Percentiles rank a stretch among this genome's conserved stretches.
Conservation (phyloP, 768 basidiomycete genomes). For the Panaeolus cyanescens region DNA sequence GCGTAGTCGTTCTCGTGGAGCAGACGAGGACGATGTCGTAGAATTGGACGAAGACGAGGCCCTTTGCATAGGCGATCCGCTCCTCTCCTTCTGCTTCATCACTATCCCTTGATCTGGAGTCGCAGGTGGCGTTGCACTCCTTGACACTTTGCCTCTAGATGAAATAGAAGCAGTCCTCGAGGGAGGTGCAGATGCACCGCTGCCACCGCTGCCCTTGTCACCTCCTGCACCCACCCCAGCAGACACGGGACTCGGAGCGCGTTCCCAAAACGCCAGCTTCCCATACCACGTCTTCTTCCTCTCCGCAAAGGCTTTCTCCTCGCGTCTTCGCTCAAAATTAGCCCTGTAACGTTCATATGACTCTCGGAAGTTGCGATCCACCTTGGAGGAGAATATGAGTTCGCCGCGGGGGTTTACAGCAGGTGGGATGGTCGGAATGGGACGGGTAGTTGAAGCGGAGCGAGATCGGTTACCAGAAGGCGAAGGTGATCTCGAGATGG, state of each 20-base stretch:
- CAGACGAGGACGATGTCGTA: conserved; percentile 8
- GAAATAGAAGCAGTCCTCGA: conserved; percentile 28
- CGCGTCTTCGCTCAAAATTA: conserved; percentile 80
- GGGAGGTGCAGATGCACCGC: conserved; percentile 13
- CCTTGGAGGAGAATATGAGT: conserved; percentile 91
- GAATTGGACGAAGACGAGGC: conserved; percentile 3
- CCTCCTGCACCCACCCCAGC: conserved; percentile 1
- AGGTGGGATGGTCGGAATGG: conserved; percentile 85
- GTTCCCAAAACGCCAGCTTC: conserved; percentile 29
- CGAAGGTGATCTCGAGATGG: conserved; percentile 36
- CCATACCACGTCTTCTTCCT: conserved; percentile 32
- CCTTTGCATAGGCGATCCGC: conserved; percentile 21
- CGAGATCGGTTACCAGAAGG: conserved; percentile 35
- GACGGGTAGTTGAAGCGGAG: conserved; percentile 44
- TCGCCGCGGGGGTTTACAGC: conserved; percentile 91
- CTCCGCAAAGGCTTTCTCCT: conserved; percentile 54
- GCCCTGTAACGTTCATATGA: conserved; percentile 90
- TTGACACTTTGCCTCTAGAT: conserved; percentile 26
- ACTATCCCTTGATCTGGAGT: conserved; percentile 23
- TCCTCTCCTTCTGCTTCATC: conserved; percentile 31
- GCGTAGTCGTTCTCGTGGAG: conserved; percentile 4
- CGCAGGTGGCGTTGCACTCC: conserved; percentile 37
- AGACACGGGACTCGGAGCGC: conserved; percentile 16
- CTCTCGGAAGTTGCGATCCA: conserved; percentile 82
- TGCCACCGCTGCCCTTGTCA: neutral